phyloP scores from a whole-genome alignment of 1,284 basidiomycete genomes.

The Thecaphora thlaspeos region DNA sequence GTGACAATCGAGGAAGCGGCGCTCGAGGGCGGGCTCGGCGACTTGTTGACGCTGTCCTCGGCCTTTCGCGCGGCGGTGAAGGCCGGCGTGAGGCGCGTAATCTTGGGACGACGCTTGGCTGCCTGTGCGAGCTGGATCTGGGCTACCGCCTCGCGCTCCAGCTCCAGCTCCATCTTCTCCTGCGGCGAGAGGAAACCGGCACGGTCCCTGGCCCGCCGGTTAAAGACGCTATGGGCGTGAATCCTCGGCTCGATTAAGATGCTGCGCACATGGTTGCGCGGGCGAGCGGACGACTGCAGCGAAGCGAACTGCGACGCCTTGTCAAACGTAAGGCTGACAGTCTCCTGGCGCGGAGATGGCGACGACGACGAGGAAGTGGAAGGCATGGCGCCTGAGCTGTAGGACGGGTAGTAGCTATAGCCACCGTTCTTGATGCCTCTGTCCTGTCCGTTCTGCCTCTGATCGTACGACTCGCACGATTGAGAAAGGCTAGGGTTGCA shows the following conservation, averaged over 20 bases:
- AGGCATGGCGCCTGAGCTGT: neutral
- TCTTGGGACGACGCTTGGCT: constrained; percentile 35
- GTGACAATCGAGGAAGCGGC: constrained; percentile 21
- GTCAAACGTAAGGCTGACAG: neutral
- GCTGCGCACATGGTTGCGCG: constrained; percentile 35
- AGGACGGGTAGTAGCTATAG: neutral
- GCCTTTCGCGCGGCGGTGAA: constrained; percentile 4
- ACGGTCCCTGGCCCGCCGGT: constrained; percentile 25
- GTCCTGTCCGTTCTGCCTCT: neutral
- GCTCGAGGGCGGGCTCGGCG: constrained; percentile 32
- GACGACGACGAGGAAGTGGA: no score
- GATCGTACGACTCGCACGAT: neutral
- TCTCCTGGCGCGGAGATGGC: neutral
- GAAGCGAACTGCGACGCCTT: neutral
- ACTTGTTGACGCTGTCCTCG: constrained; percentile 4
- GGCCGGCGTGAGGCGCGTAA: constrained; percentile 47
- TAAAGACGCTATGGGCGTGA: constrained; percentile 21
- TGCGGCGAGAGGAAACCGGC: constrained; percentile 14
- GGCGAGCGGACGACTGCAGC: constrained; percentile 10
- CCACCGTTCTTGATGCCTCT: neutral
- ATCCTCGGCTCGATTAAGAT: constrained; percentile 26
- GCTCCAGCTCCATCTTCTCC: constrained; percentile 23
- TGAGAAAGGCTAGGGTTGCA: neutral
- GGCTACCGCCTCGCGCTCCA: constrained; percentile 22
- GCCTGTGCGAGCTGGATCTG: constrained; percentile 36